These are phyloP conservation scores for Mediolabrus comicus DNA, from an alignment of 108 stramenopile species.

Conservation along the genomic window DNA sequence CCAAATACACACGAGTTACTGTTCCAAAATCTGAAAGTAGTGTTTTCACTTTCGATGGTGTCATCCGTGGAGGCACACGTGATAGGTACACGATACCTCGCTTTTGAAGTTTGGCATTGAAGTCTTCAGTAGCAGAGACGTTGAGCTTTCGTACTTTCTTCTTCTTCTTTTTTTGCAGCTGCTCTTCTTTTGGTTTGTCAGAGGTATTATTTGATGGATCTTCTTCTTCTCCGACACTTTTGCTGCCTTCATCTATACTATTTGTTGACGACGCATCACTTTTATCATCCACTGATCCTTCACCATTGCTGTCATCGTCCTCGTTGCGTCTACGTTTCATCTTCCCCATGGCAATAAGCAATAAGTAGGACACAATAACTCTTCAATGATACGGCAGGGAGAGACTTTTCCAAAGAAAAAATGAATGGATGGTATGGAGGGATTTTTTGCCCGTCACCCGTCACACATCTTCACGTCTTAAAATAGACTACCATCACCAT, in stretches of 20 bases:
- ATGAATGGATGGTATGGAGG: background rate
- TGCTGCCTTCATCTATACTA: background rate
- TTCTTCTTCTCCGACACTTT: background rate
- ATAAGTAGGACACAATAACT: too few relatives aligned
- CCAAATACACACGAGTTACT: constrained; percentile 92
- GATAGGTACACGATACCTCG: constrained; percentile 94
- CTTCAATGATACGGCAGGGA: too few relatives aligned
- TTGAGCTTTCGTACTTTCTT: constrained; percentile 66
- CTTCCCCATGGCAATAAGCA: too few relatives aligned
- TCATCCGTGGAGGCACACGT: constrained; percentile 95
- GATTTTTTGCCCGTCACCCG: too few relatives aligned
- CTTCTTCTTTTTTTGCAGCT: constrained; percentile 22
- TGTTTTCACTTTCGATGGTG: constrained; percentile 91
- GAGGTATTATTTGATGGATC: background rate
- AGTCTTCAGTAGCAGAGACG: constrained; percentile 66
- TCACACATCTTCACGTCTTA: background rate
- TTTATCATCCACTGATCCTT: background rate
- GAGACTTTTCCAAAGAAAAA: too few relatives aligned
- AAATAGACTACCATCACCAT: constrained; percentile 1
- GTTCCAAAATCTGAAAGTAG: constrained; percentile 86
- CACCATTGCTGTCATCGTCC: background rate
- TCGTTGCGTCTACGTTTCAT: background rate
- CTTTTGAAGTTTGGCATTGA: constrained; percentile 69
- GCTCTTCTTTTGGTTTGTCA: constrained; percentile 20
- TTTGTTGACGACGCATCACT: background rate